Evolutionary conservation across 179 eudicot genomes (phyloP).

Genomic region (Nepenthes alata): DNA sequence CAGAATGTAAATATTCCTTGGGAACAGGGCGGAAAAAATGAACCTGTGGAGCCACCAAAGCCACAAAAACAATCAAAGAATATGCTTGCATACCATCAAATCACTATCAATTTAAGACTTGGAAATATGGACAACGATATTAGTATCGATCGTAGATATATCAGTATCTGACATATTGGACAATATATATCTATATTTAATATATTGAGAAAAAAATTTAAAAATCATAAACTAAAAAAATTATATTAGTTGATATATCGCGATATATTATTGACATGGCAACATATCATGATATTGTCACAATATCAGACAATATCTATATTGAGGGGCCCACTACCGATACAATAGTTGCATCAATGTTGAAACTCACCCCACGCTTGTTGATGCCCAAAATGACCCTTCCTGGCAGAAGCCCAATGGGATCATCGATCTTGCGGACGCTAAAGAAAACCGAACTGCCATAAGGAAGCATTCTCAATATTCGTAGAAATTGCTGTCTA

Average conservation of each 20-base stretch:
- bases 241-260: too few relatives aligned
- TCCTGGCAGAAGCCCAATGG: slow-evolving; percentile 95
- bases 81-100: background rate
- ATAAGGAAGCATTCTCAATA: slow-evolving; percentile 81
- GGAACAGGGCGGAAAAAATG: slow-evolving; percentile 99
- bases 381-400: slow-evolving; percentile 80
- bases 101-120: background rate
- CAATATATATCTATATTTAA: too few relatives aligned
- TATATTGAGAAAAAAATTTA: too few relatives aligned
- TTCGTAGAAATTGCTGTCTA: slow-evolving; percentile 77
- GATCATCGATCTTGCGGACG: slow-evolving; percentile 98
- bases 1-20: slow-evolving; percentile 92
- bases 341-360: background rate
- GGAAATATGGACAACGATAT: too few relatives aligned
- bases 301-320: too few relatives aligned
- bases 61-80: background rate
- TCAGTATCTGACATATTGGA: too few relatives aligned
- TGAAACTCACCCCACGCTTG: slow-evolving; percentile 80
- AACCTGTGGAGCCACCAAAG: slow-evolving; percentile 35
- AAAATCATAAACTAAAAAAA: too few relatives aligned
- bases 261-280: too few relatives aligned
- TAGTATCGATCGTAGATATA: too few relatives aligned
- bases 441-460: slow-evolving; percentile 94
- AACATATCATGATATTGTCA: too few relatives aligned
- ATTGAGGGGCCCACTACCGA: too few relatives aligned